A percentile compares a stretch with the other conserved stretches of the same genome.
These are phyloP conservation scores for Rhizoctonia solani DNA, from an alignment of 1,284 basidiomycete genomes.

Conservation along the genomic window DNA sequence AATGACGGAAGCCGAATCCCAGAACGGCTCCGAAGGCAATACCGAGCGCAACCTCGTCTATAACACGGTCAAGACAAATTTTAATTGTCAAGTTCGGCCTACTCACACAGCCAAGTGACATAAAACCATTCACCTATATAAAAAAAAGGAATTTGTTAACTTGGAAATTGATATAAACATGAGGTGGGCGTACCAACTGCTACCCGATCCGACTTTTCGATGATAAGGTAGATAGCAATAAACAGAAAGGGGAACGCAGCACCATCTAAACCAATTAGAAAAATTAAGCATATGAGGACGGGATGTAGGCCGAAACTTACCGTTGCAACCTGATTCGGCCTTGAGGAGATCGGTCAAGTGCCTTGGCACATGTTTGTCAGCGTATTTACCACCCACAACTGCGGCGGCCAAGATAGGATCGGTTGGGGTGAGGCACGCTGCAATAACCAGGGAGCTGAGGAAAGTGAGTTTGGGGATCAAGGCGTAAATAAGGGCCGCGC, in stretches of 20 bases:
- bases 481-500: conserved; percentile 75
- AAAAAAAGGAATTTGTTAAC: background rate
- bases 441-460: conserved; percentile 84
- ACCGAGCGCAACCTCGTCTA: conserved; percentile 82
- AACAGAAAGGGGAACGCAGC: conserved; percentile 97
- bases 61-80: background rate
- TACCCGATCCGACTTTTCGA: conserved; percentile 66
- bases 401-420: conserved; percentile 92
- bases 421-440: conserved; percentile 94
- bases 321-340: conserved; percentile 58
- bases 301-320: conserved; percentile 34
- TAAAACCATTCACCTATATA: conserved; percentile 72
- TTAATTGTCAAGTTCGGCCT: conserved; percentile 38
- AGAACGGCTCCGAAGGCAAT: conserved; percentile 77
- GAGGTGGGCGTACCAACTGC: conserved; percentile 59
- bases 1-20: conserved; percentile 83
- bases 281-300: background rate
- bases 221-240: conserved; percentile 86
- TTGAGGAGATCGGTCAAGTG: conserved; percentile 81
- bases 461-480: conserved; percentile 86
- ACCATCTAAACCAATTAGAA: conserved; percentile 86
- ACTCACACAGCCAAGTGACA: conserved; percentile 79
- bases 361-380: conserved; percentile 96
- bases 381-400: conserved; percentile 96
- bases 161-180: background rate